Conservation (phyloP, 2,329 filamentous ascomycete species). For the Ceratocystiopsis sp. region DNA sequence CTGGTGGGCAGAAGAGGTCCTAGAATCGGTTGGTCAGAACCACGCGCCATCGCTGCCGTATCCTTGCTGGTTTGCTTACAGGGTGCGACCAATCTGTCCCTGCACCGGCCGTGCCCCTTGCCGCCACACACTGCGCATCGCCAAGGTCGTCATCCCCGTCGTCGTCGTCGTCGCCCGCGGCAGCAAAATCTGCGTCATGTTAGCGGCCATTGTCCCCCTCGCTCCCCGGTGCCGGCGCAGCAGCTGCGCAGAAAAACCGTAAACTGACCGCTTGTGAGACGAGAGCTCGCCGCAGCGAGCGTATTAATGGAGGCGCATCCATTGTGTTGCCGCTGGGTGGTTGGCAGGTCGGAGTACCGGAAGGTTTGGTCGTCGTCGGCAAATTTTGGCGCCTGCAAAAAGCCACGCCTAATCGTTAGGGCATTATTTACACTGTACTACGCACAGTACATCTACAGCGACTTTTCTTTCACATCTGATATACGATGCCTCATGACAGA, state of each 20-base stretch:
- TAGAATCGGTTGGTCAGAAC: no score
- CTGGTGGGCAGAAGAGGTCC: background rate
- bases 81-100: conserved; percentile 5
- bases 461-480: no score
- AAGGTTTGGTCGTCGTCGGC: conserved; percentile 2
- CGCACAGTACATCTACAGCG: no score
- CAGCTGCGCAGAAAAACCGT: no score
- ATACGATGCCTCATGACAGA: no score
- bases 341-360: conserved; percentile 6
- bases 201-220: no score
- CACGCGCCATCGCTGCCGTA: no score
- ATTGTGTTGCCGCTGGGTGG: conserved; percentile 10
- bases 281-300: conserved; percentile 17
- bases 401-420: background rate
- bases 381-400: background rate
- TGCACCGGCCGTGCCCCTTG: conserved; percentile 5
- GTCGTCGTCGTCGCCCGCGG: background rate
- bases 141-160: background rate
- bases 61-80: conserved; percentile 5
- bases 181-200: background rate
- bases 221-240: no score
- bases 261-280: no score
- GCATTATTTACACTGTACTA: background rate
- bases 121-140: conserved; percentile 5
- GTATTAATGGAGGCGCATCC: conserved; percentile 19